Percentiles rank a stretch among this genome's conserved stretches.
phyloP scores from a whole-genome alignment of 2,329 filamentous ascomycete species.

The Curvularia sp. region DNA sequence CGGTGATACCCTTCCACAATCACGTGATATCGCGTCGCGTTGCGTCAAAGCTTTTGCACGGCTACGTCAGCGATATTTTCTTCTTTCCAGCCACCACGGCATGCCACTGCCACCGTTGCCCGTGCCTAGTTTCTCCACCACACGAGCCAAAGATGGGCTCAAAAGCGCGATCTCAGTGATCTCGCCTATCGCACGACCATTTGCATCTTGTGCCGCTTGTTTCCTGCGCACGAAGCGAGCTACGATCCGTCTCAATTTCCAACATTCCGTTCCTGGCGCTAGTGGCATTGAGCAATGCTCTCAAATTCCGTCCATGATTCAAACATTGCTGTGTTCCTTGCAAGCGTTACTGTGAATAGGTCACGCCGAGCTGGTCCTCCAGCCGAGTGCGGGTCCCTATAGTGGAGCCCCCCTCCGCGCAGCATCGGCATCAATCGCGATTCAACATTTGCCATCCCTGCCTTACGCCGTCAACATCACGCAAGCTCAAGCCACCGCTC shows the following conservation, averaged over 20 bases:
- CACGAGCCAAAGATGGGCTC: neutral
- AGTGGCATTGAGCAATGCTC: neutral
- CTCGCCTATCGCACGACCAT: conserved; percentile 7
- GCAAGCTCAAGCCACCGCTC: neutral
- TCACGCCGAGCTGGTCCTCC: neutral
- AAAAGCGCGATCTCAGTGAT: neutral
- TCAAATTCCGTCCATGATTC: neutral
- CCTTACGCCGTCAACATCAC: neutral
- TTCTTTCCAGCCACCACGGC: conserved; percentile 7
- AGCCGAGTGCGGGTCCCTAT: neutral
- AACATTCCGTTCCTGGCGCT: conserved; percentile 11
- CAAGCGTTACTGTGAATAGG: neutral
- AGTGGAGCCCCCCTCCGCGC: neutral
- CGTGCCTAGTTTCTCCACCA: conserved; percentile 1
- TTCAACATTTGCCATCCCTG: neutral
- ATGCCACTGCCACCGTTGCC: neutral
- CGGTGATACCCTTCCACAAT: neutral
- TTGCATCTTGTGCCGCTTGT: neutral
- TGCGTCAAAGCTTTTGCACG: conserved; percentile 1
- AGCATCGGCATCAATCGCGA: neutral
- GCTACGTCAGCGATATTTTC: conserved; percentile 14
- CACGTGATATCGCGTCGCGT: conserved; percentile 26
- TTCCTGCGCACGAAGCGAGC: conserved; percentile 8
- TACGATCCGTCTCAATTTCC: conserved; percentile 10
- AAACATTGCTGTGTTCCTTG: neutral